These are phyloP conservation scores for Trichoderma reesei DNA, from an alignment of 495 filamentous ascomycete genomes.

Conservation along the genomic window DNA sequence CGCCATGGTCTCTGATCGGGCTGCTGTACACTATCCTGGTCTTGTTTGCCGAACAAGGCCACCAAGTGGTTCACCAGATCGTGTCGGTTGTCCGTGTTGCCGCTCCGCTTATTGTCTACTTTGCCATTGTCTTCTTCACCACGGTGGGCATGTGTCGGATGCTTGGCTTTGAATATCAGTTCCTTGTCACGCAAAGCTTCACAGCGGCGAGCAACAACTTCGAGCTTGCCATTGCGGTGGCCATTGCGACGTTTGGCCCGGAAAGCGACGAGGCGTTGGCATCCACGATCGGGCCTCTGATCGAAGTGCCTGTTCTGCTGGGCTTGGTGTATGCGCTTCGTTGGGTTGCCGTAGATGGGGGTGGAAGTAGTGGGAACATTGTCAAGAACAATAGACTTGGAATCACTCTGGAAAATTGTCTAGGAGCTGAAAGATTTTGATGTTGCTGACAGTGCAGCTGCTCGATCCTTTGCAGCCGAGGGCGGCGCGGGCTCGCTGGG, in stretches of 20 bases:
- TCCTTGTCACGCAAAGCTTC: constrained; percentile 75
- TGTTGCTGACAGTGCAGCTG: constrained; percentile 1
- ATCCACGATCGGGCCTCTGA: constrained; percentile 81
- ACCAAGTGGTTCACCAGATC: constrained; percentile 72
- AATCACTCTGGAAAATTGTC: neutral
- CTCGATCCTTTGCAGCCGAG: neutral
- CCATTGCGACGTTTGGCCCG: constrained; percentile 73
- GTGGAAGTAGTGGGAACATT: constrained; percentile 37
- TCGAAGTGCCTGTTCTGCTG: constrained; percentile 83
- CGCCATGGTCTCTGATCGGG: constrained; percentile 72
- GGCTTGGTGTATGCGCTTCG: constrained; percentile 70
- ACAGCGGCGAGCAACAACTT: constrained; percentile 96
- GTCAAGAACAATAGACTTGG: neutral
- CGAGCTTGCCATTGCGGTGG: constrained; percentile 87
- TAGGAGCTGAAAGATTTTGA: constrained; percentile 1
- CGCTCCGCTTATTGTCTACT: constrained; percentile 74
- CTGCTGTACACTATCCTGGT: constrained; percentile 80
- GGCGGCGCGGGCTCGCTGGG: neutral
- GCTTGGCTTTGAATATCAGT: constrained; percentile 63
- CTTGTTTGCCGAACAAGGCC: constrained; percentile 74
- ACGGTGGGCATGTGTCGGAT: constrained; percentile 50
- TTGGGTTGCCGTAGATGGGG: constrained; percentile 41
- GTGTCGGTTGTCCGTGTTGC: constrained; percentile 71
- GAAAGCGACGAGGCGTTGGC: constrained; percentile 77
- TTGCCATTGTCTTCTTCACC: constrained; percentile 58